phyloP scores from a whole-genome alignment of 2,329 filamentous ascomycete genomes.

The Arthrinium puccinioides region DNA sequence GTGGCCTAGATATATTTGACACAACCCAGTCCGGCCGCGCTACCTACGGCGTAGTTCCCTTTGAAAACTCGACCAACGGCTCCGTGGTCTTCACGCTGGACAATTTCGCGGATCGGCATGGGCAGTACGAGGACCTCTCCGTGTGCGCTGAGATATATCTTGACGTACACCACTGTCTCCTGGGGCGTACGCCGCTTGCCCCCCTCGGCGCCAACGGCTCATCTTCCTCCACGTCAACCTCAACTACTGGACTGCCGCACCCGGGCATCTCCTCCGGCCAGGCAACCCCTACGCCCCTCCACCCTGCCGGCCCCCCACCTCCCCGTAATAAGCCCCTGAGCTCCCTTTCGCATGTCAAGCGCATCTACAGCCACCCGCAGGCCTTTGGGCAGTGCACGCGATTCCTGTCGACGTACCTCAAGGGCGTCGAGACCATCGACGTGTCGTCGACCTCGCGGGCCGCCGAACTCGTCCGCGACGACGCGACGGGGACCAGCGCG shows the following conservation, averaged over 20 bases:
- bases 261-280: conserved; percentile 20
- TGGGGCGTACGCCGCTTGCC: conserved; percentile 32
- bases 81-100: conserved; percentile 86
- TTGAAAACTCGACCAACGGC: conserved; percentile 95
- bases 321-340: conserved; percentile 39
- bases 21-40: conserved; percentile 61
- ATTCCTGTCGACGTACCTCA: conserved; percentile 66
- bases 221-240: conserved; percentile 4
- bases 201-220: conserved; percentile 1
- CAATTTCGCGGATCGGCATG: conserved; percentile 69
- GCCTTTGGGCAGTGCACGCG: conserved; percentile 84
- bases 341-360: conserved; percentile 56
- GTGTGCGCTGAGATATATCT: conserved; percentile 84
- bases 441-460: conserved; percentile 77
- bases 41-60: conserved; percentile 76
- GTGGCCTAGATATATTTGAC: conserved; percentile 71
- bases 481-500: conserved; percentile 53
- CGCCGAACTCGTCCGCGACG: conserved; percentile 65
- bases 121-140: conserved; percentile 57
- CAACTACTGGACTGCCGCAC: conserved; percentile 16
- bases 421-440: conserved; percentile 72
- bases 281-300: conserved; percentile 39
- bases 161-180: conserved; percentile 79
- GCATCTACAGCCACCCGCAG: conserved; percentile 89
- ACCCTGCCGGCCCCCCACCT: conserved; percentile 36